Evolutionary conservation across 2,329 filamentous ascomycete genomes (phyloP).

Genomic region (Curvularia lunata): DNA sequence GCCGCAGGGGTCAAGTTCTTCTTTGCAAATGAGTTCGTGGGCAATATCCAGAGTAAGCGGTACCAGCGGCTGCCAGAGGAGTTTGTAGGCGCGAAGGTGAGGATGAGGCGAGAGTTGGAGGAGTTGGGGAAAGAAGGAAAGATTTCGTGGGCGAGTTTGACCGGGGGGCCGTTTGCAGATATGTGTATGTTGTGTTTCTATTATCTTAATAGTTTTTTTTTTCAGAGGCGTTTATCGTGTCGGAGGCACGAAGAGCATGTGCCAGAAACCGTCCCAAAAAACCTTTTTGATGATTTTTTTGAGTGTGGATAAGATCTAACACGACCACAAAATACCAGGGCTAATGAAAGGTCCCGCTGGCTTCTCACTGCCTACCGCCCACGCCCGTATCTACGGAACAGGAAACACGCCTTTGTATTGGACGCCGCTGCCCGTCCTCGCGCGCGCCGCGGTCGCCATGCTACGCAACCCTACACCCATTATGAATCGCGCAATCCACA

Average conservation of each 20-base stretch:
- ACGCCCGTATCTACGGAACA: slow-evolving; percentile 45
- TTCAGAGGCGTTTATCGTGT: too few species aligned
- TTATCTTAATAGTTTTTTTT: neutral
- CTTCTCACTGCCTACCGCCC: slow-evolving; percentile 37
- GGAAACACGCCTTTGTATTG: slow-evolving; percentile 39
- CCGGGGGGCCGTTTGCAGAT: slow-evolving; percentile 48
- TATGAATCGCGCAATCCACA: slow-evolving; percentile 38
- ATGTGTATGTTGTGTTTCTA: slow-evolving; percentile 37
- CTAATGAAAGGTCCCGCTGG: slow-evolving; percentile 48
- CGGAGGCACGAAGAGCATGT: too few species aligned
- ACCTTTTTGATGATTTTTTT: too few species aligned
- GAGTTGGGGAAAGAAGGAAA: slow-evolving; percentile 29
- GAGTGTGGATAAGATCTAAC: too few species aligned
- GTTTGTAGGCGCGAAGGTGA: slow-evolving; percentile 35
- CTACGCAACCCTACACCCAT: slow-evolving; percentile 32
- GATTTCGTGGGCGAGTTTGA: slow-evolving; percentile 42
- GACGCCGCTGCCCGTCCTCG: slow-evolving; percentile 42
- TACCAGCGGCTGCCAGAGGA: slow-evolving; percentile 37
- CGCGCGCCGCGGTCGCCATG: slow-evolving; percentile 38
- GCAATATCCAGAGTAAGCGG: slow-evolving; percentile 33
- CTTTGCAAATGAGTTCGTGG: slow-evolving; percentile 46
- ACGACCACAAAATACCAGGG: slow-evolving; percentile 26
- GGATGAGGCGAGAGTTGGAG: slow-evolving; percentile 35
- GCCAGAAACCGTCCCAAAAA: too few species aligned
- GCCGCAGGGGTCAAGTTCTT: slow-evolving; percentile 43